Percentiles rank a stretch among this genome's conserved stretches.
Evolutionary conservation across 176 grass and related monocot species (phyloP).

Genomic region (Chloris gayana): DNA sequence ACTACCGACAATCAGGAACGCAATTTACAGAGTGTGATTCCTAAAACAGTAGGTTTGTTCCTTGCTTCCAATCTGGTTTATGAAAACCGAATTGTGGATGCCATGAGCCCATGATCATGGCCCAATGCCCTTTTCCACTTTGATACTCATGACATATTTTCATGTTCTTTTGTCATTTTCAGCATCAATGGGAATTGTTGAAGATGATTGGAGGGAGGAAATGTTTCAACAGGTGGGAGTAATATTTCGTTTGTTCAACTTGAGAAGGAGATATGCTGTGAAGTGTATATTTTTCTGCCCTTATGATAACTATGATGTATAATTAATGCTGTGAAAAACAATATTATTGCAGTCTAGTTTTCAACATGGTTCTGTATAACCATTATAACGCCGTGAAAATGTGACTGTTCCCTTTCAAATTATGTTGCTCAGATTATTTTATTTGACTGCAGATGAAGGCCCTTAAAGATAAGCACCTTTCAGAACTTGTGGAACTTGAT

Average conservation of each 20-base stretch:
- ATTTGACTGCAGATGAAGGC: background rate
- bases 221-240: conserved; percentile 20
- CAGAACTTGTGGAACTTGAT: conserved; percentile 16
- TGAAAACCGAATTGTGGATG: background rate
- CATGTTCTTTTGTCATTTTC: background rate
- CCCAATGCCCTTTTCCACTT: background rate
- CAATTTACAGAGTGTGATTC: background rate
- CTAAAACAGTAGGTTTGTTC: conserved; percentile 5
- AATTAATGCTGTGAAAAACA: background rate
- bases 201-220: conserved; percentile 26
- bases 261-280: background rate
- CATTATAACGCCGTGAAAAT: background rate
- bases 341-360: background rate
- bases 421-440: background rate
- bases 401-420: background rate
- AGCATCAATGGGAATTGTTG: background rate
- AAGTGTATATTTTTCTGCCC: background rate
- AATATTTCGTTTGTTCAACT: background rate
- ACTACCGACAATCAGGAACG: background rate
- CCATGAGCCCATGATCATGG: background rate
- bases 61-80: background rate
- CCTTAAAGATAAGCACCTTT: conserved; percentile 12
- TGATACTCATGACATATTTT: background rate
- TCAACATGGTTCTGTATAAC: background rate
- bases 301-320: background rate